These are phyloP conservation scores for Hymenoscyphus scutula DNA, from an alignment of 2,329 filamentous ascomycete genomes.

Conservation along the genomic window DNA sequence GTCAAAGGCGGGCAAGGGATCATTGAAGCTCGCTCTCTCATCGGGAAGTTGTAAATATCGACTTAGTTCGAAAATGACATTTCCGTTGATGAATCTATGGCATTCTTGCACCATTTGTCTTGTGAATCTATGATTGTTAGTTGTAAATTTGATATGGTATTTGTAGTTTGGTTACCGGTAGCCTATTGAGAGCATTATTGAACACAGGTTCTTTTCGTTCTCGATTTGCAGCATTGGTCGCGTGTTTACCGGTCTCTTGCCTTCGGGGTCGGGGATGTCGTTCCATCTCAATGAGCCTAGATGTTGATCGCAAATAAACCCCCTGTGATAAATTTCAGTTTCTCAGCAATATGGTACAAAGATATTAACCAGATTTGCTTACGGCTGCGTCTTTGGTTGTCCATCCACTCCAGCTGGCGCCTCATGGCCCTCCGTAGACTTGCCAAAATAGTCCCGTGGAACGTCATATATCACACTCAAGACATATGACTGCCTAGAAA, in stretches of 20 bases:
- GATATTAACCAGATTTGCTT: conserved; percentile 8
- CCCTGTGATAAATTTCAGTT: neutral
- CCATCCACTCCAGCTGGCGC: neutral
- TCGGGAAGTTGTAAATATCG: conserved; percentile 30
- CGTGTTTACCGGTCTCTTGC: conserved; percentile 31
- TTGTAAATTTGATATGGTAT: neutral
- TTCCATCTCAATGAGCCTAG: conserved; percentile 55
- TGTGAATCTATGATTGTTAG: conserved; percentile 24
- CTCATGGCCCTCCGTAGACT: conserved; percentile 31
- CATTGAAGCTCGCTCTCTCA: conserved; percentile 28
- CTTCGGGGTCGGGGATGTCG: conserved; percentile 56
- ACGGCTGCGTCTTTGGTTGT: conserved; percentile 13
- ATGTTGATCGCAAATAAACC: neutral
- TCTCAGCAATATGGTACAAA: neutral
- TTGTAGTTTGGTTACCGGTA: conserved; percentile 43
- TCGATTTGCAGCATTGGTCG: conserved; percentile 32
- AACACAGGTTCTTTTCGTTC: conserved; percentile 43
- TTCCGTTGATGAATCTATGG: conserved; percentile 31
- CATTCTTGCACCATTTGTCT: conserved; percentile 28
- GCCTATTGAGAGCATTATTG: conserved; percentile 50
- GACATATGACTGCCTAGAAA: conserved; percentile 56
- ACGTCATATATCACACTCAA: conserved; percentile 56
- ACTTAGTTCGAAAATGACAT: conserved; percentile 32
- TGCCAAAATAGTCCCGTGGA: conserved; percentile 47
- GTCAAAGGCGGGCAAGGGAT: conserved; percentile 46